phyloP scores from a whole-genome alignment of 768 basidiomycete genomes.

The Chalciporus chontae region DNA sequence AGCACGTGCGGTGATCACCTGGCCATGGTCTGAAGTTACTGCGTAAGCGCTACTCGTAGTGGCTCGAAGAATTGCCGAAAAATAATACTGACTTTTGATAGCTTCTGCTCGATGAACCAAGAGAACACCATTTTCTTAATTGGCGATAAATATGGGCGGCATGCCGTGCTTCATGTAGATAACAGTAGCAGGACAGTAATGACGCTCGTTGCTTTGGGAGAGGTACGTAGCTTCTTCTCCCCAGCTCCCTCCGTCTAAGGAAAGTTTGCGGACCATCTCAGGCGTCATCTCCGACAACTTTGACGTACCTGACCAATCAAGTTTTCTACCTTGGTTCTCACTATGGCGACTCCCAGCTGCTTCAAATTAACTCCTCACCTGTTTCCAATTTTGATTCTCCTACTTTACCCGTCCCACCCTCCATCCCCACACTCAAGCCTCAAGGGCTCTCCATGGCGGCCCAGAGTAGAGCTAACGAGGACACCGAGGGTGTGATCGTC shows the following conservation, averaged over 20 bases:
- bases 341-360: slow-evolving; percentile 73
- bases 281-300: slow-evolving; percentile 67
- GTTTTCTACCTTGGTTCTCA: slow-evolving; percentile 79
- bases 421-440: slow-evolving; percentile 41
- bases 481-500: slow-evolving; percentile 45
- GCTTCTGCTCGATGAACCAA: slow-evolving; percentile 52
- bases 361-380: slow-evolving; percentile 52
- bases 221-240: slow-evolving; percentile 42
- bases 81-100: slow-evolving; percentile 20
- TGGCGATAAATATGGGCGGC: slow-evolving; percentile 68
- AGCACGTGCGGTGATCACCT: slow-evolving; percentile 53
- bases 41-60: slow-evolving; percentile 45
- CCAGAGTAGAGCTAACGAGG: slow-evolving; percentile 30
- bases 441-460: slow-evolving; percentile 36
- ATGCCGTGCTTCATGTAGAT: slow-evolving; percentile 61
- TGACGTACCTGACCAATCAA: slow-evolving; percentile 72
- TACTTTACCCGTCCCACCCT: slow-evolving; percentile 50
- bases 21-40: slow-evolving; percentile 74
- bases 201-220: slow-evolving; percentile 64
- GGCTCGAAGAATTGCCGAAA: not conserved
- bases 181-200: slow-evolving; percentile 37
- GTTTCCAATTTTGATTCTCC: slow-evolving; percentile 37
- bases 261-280: slow-evolving; percentile 24
- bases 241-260: slow-evolving; percentile 1
- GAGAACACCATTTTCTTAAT: slow-evolving; percentile 50